Evolutionary conservation across 805 yeast species (phyloP).

Genomic region (Lachancea meyersii): DNA sequence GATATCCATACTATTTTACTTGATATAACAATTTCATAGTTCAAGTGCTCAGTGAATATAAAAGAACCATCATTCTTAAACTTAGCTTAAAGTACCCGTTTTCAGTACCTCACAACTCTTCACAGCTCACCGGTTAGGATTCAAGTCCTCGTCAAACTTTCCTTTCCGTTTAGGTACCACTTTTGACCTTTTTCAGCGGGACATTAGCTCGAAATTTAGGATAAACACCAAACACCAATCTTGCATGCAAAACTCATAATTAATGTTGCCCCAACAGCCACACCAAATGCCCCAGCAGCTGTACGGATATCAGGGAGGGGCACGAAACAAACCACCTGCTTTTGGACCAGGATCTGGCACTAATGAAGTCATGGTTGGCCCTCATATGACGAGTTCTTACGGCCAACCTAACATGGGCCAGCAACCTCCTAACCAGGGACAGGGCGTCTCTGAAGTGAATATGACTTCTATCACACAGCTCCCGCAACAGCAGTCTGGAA

Average conservation of each 20-base stretch:
- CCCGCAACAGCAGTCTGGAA: not conserved
- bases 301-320: slow-evolving; percentile 4
- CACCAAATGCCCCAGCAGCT: slow-evolving; percentile 6
- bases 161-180: not conserved
- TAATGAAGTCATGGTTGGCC: slow-evolving; percentile 7
- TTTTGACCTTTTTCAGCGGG: not conserved
- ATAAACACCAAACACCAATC: not conserved
- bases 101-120: no score
- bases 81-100: no score
- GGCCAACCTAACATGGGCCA: slow-evolving; percentile 3
- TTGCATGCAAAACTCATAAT: not conserved
- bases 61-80: no score
- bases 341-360: slow-evolving; percentile 6
- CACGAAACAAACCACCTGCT: slow-evolving; percentile 4
- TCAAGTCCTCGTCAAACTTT: not conserved
- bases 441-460: not conserved
- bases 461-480: slow-evolving; percentile 1
- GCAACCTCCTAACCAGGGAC: not conserved
- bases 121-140: no score
- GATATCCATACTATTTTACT: not conserved
- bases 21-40: not conserved
- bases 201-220: not conserved
- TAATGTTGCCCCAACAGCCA: slow-evolving; percentile 6
- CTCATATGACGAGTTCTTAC: slow-evolving; percentile 7
- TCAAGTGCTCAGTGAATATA: not conserved